Evolutionary conservation across 1,284 basidiomycete species (phyloP), one percentile per base, ranked within the genome.

Genomic region (Cutaneotrichosporon sp.): DNA sequence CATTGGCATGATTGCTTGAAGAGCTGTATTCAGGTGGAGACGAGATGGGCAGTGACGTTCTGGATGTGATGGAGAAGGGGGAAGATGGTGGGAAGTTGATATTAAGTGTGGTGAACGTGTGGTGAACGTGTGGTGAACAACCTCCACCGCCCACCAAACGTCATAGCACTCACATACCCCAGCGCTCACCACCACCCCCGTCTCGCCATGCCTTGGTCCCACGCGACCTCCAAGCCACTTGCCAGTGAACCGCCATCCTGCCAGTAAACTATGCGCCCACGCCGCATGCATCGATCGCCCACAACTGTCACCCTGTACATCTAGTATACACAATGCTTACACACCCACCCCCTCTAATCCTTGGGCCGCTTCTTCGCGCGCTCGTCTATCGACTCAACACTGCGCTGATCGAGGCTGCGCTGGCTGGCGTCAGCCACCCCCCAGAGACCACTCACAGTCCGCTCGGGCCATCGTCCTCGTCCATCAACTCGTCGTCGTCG

Each of bases 1-100:
- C 26, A 69, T 51, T 24, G 71, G 71, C 71, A 72, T 69, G 43
- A n/a, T 14, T 61, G 47, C 6, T 39, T 35, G 9, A 35, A 6
- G 34, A 10, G n/a, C n/a, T n/a, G n/a, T n/a, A n/a, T n/a, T n/a
- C n/a, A 38, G n/a, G 37, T 41, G 38, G 22, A 41, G 22, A 24
- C 22, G 16, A 2, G 4, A 37, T 5, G n/a, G 38, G 20, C 22
- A 24, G 25, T 27, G 25, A 19, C 12, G 6, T 6, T 29, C 27
- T 29, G 27, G 27, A 29, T 29, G 27, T 12, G 27, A 29, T n/a
- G n/a, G 27, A 29, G 27, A 12, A 29, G 27, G 6, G 27, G 27
- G 27, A 29, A 29, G n/a, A n/a, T n/a, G n/a, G n/a, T n/a, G n/a
- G n/a, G n/a, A n/a, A n/a, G n/a, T n/a, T n/a, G n/a, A n/a, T n/a